Evolutionary conservation across 805 yeast genomes (phyloP), one percentile per base, ranked within the genome.

Genomic region (Sungouiella thailandica): DNA sequence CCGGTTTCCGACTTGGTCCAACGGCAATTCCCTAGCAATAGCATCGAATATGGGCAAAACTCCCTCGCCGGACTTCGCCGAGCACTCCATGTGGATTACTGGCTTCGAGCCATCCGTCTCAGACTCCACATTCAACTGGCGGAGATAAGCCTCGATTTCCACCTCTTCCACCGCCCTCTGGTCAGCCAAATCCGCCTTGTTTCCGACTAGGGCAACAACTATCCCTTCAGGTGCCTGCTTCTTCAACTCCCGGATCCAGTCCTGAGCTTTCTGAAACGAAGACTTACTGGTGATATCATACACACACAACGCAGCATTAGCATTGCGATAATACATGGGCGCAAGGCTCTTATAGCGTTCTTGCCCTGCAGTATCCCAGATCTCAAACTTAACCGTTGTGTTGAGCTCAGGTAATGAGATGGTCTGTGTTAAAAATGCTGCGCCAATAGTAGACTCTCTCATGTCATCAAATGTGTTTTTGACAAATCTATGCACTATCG

Each of bases 291-390:
- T 89, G 46, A 90, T 77, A 53, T 90, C 98, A 57, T 90, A 90
- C 7, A 90, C 98, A 10, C 93, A 96, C 41, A 90, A 67, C 0
- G 97, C 97, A 17, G 96, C 95, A 57, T 89, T 96, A 11, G 98
- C 97, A 53, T 93, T 90, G 57, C 98, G 76, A 65, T 90, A 90
- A 62, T 90, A 90, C 93, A 90, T 83, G 18, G 97, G 97, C 1
- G 97, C 97, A 52, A 90, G 72, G 17, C 90, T 80, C 11, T 97
- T 96, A 68, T 90, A 90, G 44, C 98, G 67, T 59, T 90, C 98
- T 67, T 90, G 97, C 14, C 98, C 98, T 2, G 97, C 97, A 10
- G 97, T 89, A 57, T 89, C 97, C 95, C 95, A 85, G 39, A 85
- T 86, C 55, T 85, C 95, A 57, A 86, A 88, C 60, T 93, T 90